Conservation (phyloP, 2,329 filamentous ascomycete species). For the Hypoxylon sp. region DNA sequence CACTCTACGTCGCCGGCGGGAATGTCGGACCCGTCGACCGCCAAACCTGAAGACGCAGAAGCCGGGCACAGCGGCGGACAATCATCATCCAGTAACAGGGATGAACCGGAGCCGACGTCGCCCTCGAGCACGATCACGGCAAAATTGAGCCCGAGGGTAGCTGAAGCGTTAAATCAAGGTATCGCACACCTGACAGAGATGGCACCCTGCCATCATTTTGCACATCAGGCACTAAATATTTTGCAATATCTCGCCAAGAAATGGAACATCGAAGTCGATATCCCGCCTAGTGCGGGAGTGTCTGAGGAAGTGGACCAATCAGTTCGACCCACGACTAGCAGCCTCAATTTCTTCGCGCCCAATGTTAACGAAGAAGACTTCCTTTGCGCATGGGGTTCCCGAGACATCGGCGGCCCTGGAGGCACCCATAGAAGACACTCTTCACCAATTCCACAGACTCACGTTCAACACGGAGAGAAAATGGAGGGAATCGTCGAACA, state of each 20-base stretch:
- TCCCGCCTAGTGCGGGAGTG: constrained; percentile 50
- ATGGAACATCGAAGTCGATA: constrained; percentile 68
- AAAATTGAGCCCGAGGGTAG: constrained; percentile 57
- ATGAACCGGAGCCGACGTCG: constrained; percentile 34
- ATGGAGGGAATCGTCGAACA: constrained; percentile 45
- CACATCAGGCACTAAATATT: constrained; percentile 71
- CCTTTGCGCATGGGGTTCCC: constrained; percentile 60
- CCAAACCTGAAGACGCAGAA: constrained; percentile 38
- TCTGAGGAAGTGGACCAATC: constrained; percentile 56
- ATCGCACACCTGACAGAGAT: constrained; percentile 71
- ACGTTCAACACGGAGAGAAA: constrained; percentile 33
- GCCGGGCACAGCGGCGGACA: constrained; percentile 18
- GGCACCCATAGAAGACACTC: constrained; percentile 18
- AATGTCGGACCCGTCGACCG: constrained; percentile 42
- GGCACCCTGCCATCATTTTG: constrained; percentile 71
- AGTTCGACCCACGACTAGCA: constrained; percentile 62
- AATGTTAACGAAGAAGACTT: constrained; percentile 63
- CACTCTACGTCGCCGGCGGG: constrained; percentile 42
- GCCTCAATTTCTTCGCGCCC: constrained; percentile 69
- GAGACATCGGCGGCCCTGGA: constrained; percentile 27
- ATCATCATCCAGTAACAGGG: constrained; percentile 29
- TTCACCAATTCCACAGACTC: constrained; percentile 27
- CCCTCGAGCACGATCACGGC: constrained; percentile 39
- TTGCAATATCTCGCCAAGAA: constrained; percentile 68
- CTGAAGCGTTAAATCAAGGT: constrained; percentile 63